Conservation (phyloP, 2,329 filamentous ascomycete genomes). For the Fusarium musae region DNA sequence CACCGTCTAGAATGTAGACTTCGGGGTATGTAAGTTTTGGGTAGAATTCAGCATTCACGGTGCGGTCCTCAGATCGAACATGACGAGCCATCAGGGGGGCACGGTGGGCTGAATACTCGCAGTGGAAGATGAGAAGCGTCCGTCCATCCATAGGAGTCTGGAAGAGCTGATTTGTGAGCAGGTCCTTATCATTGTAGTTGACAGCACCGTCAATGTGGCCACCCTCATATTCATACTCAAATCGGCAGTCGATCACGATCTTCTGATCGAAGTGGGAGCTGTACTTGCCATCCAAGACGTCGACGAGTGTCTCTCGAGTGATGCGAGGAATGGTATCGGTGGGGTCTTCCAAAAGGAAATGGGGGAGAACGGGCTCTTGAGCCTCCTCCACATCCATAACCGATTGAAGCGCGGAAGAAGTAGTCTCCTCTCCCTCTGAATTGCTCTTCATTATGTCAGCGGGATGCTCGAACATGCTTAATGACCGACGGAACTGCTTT, state of each 20-base stretch:
- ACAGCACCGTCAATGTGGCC: conserved; percentile 93
- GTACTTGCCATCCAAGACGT: conserved; percentile 89
- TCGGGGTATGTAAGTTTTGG: conserved; percentile 94
- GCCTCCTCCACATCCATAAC: conserved; percentile 87
- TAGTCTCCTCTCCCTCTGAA: conserved; percentile 63
- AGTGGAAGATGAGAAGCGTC: conserved; percentile 92
- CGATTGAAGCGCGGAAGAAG: conserved; percentile 66
- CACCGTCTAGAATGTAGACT: conserved; percentile 95
- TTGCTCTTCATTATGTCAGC: conserved; percentile 88
- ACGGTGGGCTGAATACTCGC: conserved; percentile 97
- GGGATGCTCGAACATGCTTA: conserved; percentile 98
- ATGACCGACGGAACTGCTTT: conserved; percentile 88
- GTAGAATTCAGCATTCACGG: conserved; percentile 85
- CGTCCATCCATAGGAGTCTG: conserved; percentile 71
- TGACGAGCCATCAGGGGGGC: conserved; percentile 96
- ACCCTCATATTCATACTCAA: conserved; percentile 98
- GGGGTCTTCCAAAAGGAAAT: conserved; percentile 83
- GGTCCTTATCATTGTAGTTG: conserved; percentile 97
- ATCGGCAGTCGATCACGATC: conserved; percentile 94
- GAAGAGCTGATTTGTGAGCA: conserved; percentile 83
- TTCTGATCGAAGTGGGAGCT: conserved; percentile 80
- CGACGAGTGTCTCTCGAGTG: conserved; percentile 80
- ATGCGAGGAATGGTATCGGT: conserved; percentile 91
- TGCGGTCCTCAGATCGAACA: conserved; percentile 88
- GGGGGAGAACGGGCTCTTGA: conserved; percentile 79